A percentile compares a stretch with the other conserved stretches of the same genome.
Evolutionary conservation across 768 basidiomycete genomes (phyloP).

Genomic region (Nevesoporus exiguus): DNA sequence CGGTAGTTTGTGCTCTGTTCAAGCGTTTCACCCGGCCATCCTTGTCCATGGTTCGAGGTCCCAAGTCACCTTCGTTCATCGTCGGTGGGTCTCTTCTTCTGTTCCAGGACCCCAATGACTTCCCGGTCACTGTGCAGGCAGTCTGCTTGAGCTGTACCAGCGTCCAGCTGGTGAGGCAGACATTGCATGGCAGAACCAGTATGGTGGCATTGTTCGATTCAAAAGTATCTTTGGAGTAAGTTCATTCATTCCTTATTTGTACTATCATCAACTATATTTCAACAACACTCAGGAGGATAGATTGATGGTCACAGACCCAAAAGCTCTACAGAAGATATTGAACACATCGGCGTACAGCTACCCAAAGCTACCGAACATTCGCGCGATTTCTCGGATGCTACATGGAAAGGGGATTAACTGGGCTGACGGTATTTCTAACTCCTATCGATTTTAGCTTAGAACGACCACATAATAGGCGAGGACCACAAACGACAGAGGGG

Average conservation of each 20-base stretch:
- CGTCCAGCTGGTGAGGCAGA: conserved; percentile 27
- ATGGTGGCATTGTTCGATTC: conserved; percentile 25
- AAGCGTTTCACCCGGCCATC: conserved; percentile 2
- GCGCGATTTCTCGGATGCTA: conserved; percentile 1
- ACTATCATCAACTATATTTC: not conserved
- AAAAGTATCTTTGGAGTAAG: conserved; percentile 24
- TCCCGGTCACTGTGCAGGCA: conserved; percentile 16
- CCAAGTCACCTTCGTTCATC: conserved; percentile 14
- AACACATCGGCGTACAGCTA: not conserved
- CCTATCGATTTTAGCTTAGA: conserved; percentile 7
- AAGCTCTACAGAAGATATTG: not conserved
- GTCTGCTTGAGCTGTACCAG: conserved; percentile 24
- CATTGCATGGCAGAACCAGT: conserved; percentile 27
- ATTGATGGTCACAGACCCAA: not conserved
- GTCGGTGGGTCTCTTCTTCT: conserved; percentile 6
- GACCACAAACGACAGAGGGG: conserved; percentile 51
- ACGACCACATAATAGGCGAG: conserved; percentile 22
- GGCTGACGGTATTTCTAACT: conserved; percentile 33
- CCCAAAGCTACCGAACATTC: not conserved
- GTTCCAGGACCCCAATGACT: conserved; percentile 4
- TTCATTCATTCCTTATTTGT: not conserved
- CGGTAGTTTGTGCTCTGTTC: not conserved
- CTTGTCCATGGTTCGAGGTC: conserved; percentile 14
- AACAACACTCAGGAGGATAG: not conserved
- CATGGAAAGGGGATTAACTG: conserved; percentile 36